Conservation (phyloP, 495 filamentous ascomycete genomes). For the Penicillium chermesinum region DNA sequence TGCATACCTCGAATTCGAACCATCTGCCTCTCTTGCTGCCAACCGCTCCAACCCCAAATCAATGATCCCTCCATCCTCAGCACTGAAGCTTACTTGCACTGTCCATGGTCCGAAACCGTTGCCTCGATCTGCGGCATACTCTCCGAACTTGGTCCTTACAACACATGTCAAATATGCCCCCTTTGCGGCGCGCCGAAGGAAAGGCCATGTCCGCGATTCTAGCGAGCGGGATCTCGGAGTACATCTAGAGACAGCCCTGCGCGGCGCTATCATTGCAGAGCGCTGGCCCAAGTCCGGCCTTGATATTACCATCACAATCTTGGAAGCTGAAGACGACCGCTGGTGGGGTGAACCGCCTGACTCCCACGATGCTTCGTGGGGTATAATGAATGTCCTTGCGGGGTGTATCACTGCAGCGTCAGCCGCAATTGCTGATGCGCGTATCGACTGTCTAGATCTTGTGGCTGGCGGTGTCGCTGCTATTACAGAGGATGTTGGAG, state of each 20-base stretch:
- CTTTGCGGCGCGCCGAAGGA: slow-evolving; percentile 76
- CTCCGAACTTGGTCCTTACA: slow-evolving; percentile 81
- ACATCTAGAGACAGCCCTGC: slow-evolving; percentile 84
- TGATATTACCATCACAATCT: slow-evolving; percentile 83
- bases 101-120: slow-evolving; percentile 91
- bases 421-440: slow-evolving; percentile 92
- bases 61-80: slow-evolving; percentile 48
- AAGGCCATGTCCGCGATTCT: slow-evolving; percentile 81
- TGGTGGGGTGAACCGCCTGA: slow-evolving; percentile 52
- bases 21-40: slow-evolving; percentile 45
- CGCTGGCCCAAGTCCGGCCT: slow-evolving; percentile 95
- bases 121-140: slow-evolving; percentile 82
- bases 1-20: slow-evolving; percentile 84
- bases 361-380: slow-evolving; percentile 54
- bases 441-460: slow-evolving; percentile 91
- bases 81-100: slow-evolving; percentile 83
- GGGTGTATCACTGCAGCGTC: slow-evolving; percentile 92
- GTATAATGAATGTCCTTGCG: slow-evolving; percentile 84
- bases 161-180: slow-evolving; percentile 95
- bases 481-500: slow-evolving; percentile 39
- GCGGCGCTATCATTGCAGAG: slow-evolving; percentile 84
- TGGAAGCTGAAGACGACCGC: slow-evolving; percentile 82
- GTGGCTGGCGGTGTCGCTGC: slow-evolving; percentile 87
- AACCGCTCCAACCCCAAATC: slow-evolving; percentile 44
- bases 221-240: slow-evolving; percentile 85